A percentile compares a stretch with the other conserved stretches of the same genome.
phyloP scores from a whole-genome alignment of 345 rosid genomes.

The Citrus medica region DNA sequence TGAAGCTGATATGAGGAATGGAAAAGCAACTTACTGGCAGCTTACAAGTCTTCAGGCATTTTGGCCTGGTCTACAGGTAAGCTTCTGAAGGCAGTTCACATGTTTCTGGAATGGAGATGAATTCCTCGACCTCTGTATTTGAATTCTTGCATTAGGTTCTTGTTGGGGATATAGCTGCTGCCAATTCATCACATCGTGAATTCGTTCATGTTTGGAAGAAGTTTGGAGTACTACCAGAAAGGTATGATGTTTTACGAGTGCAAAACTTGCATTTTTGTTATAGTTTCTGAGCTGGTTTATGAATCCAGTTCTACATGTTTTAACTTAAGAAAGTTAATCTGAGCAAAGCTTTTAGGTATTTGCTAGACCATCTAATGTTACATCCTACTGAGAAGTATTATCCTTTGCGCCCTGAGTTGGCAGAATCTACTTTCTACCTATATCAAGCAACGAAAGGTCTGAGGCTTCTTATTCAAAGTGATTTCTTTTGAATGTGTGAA shows the following conservation, averaged over 20 bases:
- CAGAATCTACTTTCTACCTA: conserved; percentile 93
- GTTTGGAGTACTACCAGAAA: conserved; percentile 90
- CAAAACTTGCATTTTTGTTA: neutral
- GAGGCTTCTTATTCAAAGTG: neutral
- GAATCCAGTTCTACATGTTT: conserved; percentile 14
- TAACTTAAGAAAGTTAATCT: conserved; percentile 13
- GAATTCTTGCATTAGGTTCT: conserved; percentile 63
- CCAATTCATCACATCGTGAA: conserved; percentile 88
- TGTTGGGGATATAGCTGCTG: conserved; percentile 87
- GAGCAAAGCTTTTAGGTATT: conserved; percentile 46
- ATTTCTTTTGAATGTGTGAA: neutral
- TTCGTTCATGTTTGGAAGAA: conserved; percentile 80
- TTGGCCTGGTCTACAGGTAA: conserved; percentile 98
- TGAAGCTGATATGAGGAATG: conserved; percentile 96
- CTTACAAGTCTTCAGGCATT: conserved; percentile 99
- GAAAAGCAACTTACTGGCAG: conserved; percentile 97
- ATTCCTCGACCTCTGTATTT: conserved; percentile 24
- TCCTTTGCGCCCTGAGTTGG: conserved; percentile 93
- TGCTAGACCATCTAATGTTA: conserved; percentile 77
- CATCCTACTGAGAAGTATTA: conserved; percentile 97
- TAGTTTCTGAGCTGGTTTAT: neutral
- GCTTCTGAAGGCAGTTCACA: conserved; percentile 18
- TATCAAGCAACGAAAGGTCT: conserved; percentile 98
- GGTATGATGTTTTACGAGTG: conserved; percentile 32
- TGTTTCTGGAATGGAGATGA: neutral